A percentile compares a stretch with the other conserved stretches of the same genome.
phyloP scores from a whole-genome alignment of 257 asterid genomes.

The Gynochthodes officinalis region DNA sequence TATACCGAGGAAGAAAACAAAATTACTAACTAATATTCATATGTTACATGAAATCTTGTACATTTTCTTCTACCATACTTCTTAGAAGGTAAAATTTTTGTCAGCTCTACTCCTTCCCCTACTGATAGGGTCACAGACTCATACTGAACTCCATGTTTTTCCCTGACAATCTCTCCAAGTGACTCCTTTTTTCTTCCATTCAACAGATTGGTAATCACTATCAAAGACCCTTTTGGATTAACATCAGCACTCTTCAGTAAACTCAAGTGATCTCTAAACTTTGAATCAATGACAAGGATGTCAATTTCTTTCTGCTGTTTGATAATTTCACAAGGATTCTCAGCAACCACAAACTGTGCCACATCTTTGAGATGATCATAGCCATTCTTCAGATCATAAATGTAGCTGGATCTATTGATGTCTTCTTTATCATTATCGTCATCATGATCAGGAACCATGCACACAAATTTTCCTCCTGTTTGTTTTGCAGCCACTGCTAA shows the following conservation, averaged over 20 bases:
- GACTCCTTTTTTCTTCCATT: background rate
- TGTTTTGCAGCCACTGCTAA: conserved; percentile 26
- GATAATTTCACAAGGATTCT: conserved; percentile 11
- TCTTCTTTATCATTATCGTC: background rate
- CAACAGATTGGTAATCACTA: conserved; percentile 12
- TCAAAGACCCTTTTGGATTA: conserved; percentile 21
- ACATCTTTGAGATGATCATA: conserved; percentile 1
- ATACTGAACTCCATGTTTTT: background rate
- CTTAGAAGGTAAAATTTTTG: conserved; percentile 7
- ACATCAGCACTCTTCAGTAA: conserved; percentile 19
- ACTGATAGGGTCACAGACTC: conserved; percentile 16
- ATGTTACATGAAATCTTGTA: conserved; percentile 25
- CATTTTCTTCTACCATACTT: conserved; percentile 1
- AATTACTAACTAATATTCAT: background rate
- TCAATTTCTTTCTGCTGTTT: conserved; percentile 17
- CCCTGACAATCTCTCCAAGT: background rate
- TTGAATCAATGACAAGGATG: conserved; percentile 15
- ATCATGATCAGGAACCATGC: conserved; percentile 11
- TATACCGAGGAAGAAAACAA: no score
- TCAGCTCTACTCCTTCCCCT: conserved; percentile 23
- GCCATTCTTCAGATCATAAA: background rate
- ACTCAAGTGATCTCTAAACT: conserved; percentile 5
- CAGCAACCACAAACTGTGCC: conserved; percentile 10
- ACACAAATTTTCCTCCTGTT: conserved; percentile 16
- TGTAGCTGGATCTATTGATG: background rate